Base-by-base conservation (phyloP, 768 basidiomycete species). In the Boletus insuetus region DNA sequence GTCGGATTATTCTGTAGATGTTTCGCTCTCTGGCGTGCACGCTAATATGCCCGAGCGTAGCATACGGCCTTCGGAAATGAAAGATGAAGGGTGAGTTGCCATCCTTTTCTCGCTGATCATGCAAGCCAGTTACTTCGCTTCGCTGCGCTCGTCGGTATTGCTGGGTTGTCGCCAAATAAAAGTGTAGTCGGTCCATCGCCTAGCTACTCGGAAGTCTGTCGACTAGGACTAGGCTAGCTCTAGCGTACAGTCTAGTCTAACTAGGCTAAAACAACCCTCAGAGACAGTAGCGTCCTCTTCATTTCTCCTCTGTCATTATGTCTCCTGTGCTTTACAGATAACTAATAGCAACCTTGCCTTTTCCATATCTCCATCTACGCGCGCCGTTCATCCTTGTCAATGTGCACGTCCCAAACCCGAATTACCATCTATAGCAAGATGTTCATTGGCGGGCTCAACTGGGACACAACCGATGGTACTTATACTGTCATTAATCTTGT, bases 401-500 rank as follows among this genome's bases (percentile, higher is more conserved):
- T 58, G 50, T 65, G 53, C 69, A 57, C 60, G 60, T 68, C 58
- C 56, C 61, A 54, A 58, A 56, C 57, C 55, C 55, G 46, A 51
- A 48, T 62, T 62, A 44, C 59, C 63, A 64, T 76, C 71, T 77
- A 73, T 80, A 98, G 97, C 75, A 99, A 99, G 82, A 99, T 99
- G 97, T 99, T 99, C 75, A 95, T 99, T 70, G 97, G 97, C 59
- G 97, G 97, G 62, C 81, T 99, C 62, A 97, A 98, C 77, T 99
- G 97, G 97, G 96, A 98, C 75, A 98, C 97, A 66, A 96, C 93
- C 71, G 97, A 98, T 82, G 96, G 97, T 99, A 83, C 74, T 69
- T 75, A 60, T 53, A 67, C 69, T 64, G 62, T 72, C 74, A 73
- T 66, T 73, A 69, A 62, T 72, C 64, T 73, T 58, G 69, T 51